phyloP scores from a whole-genome alignment of 2,329 filamentous ascomycete genomes.

The Talaromyces albobiverticillius region DNA sequence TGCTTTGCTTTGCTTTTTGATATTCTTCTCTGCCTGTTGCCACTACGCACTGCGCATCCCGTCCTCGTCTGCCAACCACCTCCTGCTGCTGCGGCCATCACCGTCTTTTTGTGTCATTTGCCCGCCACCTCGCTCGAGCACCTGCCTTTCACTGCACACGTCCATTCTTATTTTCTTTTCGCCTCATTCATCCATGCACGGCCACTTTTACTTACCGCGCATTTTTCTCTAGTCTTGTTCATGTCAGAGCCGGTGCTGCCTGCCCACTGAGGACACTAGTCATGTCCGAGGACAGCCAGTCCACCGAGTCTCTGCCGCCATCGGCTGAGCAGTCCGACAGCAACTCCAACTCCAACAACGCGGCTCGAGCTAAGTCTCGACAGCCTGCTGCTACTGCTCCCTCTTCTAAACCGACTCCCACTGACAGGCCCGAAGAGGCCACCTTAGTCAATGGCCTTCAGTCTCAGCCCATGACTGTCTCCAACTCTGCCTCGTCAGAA shows the following conservation, averaged over 20 bases:
- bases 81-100: background rate
- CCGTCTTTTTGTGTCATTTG: conserved; percentile 19
- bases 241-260: conserved; percentile 21
- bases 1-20: background rate
- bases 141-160: conserved; percentile 9
- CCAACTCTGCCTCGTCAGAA: conserved; percentile 41
- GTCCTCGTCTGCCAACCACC: no score
- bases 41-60: no score
- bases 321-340: conserved; percentile 25
- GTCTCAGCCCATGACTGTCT: conserved; percentile 44
- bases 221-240: conserved; percentile 15
- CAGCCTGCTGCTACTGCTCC: conserved; percentile 6
- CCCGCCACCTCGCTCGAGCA: conserved; percentile 12
- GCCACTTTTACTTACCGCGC: conserved; percentile 9
- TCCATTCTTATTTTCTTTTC: no score
- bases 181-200: conserved; percentile 18
- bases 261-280: conserved; percentile 19
- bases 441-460: conserved; percentile 34
- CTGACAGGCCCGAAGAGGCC: conserved; percentile 18
- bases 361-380: conserved; percentile 32
- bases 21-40: background rate
- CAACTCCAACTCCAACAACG: conserved; percentile 13
- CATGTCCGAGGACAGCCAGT: conserved; percentile 31
- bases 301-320: conserved; percentile 26
- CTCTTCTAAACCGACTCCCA: conserved; percentile 9